Conservation (phyloP, 495 filamentous ascomycete genomes). For the Pyronema omphalodes region DNA sequence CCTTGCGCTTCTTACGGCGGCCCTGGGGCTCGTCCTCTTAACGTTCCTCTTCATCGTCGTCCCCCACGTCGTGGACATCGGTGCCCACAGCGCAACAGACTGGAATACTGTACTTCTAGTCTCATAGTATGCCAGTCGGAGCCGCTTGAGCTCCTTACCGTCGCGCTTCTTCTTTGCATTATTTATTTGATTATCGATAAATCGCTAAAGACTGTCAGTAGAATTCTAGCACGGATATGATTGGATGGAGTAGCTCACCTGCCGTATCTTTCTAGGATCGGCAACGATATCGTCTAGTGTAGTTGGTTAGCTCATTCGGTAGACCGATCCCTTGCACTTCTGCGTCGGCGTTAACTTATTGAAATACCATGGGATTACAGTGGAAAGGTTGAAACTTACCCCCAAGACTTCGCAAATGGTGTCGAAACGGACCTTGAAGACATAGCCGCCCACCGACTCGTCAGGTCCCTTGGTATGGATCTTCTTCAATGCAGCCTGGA, state of each 20-base stretch:
- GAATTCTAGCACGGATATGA: neutral
- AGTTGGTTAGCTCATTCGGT: slow-evolving; percentile 18
- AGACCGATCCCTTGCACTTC: slow-evolving; percentile 19
- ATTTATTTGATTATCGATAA: slow-evolving; percentile 22
- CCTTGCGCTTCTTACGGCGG: too few relatives aligned
- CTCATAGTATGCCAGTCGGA: neutral
- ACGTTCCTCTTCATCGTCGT: too few relatives aligned
- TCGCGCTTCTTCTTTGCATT: slow-evolving; percentile 21
- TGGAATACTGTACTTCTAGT: too few relatives aligned
- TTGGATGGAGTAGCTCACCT: neutral
- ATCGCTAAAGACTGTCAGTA: slow-evolving; percentile 13
- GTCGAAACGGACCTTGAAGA: neutral
- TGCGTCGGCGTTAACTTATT: neutral
- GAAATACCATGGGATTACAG: neutral
- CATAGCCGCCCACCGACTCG: neutral
- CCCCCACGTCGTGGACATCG: too few relatives aligned
- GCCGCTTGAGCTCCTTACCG: slow-evolving; percentile 11
- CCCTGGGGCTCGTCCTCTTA: too few relatives aligned
- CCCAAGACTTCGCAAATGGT: neutral
- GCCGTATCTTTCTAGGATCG: slow-evolving; percentile 18
- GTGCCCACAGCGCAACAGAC: too few relatives aligned
- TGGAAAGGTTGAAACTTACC: neutral
- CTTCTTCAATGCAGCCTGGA: neutral
- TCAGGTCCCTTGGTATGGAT: neutral
- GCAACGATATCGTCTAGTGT: slow-evolving; percentile 19